These are phyloP conservation scores for Heritiera fomes DNA, from an alignment of 345 rosid species.

Conservation along the genomic window DNA sequence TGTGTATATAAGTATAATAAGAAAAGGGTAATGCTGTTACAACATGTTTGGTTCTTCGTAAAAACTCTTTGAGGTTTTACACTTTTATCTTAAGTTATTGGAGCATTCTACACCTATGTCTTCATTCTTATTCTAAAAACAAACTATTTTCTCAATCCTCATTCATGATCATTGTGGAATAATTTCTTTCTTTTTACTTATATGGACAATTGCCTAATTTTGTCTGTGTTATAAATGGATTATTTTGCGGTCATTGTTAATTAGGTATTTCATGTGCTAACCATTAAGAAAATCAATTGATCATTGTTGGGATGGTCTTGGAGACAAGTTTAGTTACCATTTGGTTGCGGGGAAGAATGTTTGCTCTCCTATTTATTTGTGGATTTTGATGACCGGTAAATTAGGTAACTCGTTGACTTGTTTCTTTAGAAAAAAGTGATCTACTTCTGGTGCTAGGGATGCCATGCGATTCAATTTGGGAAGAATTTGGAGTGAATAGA, in stretches of 20 bases:
- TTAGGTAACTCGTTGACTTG: neutral
- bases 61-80: no score
- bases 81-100: no score
- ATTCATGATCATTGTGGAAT: no score
- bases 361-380: neutral
- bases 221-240: neutral
- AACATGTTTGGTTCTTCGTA: no score
- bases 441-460: neutral
- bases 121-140: no score
- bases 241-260: neutral
- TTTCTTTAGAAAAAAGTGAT: neutral
- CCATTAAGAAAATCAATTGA: neutral
- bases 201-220: neutral
- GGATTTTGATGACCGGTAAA: neutral
- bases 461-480: neutral
- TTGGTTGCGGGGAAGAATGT: neutral
- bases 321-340: neutral
- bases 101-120: no score
- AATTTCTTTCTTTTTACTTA: neutral
- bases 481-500: neutral
- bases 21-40: no score
- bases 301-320: neutral
- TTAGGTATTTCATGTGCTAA: neutral
- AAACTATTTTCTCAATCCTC: no score
- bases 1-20: no score